phyloP scores from a whole-genome alignment of 2,329 filamentous ascomycete genomes.

The Neonectria punicea region DNA sequence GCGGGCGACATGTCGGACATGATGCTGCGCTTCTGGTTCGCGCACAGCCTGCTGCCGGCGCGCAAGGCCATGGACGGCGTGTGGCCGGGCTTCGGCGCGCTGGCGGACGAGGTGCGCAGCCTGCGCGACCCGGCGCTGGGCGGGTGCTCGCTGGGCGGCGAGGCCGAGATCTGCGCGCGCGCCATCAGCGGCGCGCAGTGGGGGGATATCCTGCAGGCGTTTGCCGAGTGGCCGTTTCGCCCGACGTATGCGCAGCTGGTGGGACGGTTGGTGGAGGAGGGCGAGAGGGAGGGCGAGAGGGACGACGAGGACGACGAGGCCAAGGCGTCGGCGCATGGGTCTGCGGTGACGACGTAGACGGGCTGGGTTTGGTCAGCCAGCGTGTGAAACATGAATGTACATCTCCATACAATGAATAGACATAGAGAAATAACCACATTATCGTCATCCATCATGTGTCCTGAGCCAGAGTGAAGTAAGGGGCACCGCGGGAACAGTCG shows the following conservation, averaged over 20 bases:
- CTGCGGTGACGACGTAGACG: background rate
- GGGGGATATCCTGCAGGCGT: constrained; percentile 67
- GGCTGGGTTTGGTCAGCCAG: background rate
- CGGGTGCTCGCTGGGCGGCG: constrained; percentile 54
- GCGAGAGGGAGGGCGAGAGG: constrained; percentile 33
- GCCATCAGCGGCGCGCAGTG: constrained; percentile 65
- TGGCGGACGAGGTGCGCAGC: constrained; percentile 58
- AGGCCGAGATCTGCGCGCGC: constrained; percentile 57
- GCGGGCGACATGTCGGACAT: constrained; percentile 64
- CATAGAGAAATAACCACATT: background rate
- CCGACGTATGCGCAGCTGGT: constrained; percentile 62
- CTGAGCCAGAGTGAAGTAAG: background rate
- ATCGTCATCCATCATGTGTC: background rate
- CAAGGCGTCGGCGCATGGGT: constrained; percentile 33
- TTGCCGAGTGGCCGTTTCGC: constrained; percentile 73
- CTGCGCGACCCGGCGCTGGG: constrained; percentile 59
- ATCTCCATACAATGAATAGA: background rate
- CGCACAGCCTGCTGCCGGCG: constrained; percentile 57
- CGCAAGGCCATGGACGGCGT: constrained; percentile 59
- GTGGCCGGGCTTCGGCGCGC: constrained; percentile 68
- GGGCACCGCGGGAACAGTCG: too few species aligned
- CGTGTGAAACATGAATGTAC: background rate
- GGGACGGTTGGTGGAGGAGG: constrained; percentile 51
- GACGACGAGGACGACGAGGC: constrained; percentile 40
- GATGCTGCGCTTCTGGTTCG: constrained; percentile 55